A percentile compares a stretch with the other conserved stretches of the same genome.
These are phyloP conservation scores for Apium graveolens DNA, from an alignment of 129 eudicot genomes.

Conservation along the genomic window DNA sequence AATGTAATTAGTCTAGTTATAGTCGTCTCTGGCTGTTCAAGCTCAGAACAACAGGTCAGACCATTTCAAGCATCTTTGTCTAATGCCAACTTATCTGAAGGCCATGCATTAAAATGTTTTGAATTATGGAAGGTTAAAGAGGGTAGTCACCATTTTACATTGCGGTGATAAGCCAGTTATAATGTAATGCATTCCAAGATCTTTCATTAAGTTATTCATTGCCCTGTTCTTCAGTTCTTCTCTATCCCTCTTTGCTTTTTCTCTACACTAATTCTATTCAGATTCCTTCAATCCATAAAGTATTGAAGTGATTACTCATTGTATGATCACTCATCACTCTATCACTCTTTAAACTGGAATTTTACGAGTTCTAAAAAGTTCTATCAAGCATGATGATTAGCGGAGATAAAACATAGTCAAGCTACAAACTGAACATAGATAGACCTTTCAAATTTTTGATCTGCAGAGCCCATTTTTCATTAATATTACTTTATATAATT, in stretches of 20 bases:
- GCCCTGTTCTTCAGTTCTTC: background rate
- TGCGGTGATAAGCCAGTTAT: background rate
- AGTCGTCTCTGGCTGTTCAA: slow-evolving; percentile 4
- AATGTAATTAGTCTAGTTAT: slow-evolving; percentile 24
- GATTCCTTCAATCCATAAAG: no score
- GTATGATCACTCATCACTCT: no score
- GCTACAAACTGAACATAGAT: no score
- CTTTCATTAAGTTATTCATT: no score
- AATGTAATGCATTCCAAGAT: background rate
- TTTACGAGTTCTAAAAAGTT: no score
- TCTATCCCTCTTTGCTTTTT: background rate
- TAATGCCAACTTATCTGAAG: no score
- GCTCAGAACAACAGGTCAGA: background rate
- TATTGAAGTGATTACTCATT: no score
- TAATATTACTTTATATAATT: background rate
- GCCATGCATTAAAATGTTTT: background rate
- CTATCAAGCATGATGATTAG: no score
- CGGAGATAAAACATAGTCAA: no score
- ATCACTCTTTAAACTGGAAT: no score
- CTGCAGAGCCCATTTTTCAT: background rate
- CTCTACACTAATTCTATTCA: background rate
- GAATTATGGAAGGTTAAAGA: background rate
- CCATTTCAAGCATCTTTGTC: background rate
- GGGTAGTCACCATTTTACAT: background rate
- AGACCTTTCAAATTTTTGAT: background rate